Conservation (phyloP, 2,329 filamentous ascomycete species). For the Sporothrix pallida region DNA sequence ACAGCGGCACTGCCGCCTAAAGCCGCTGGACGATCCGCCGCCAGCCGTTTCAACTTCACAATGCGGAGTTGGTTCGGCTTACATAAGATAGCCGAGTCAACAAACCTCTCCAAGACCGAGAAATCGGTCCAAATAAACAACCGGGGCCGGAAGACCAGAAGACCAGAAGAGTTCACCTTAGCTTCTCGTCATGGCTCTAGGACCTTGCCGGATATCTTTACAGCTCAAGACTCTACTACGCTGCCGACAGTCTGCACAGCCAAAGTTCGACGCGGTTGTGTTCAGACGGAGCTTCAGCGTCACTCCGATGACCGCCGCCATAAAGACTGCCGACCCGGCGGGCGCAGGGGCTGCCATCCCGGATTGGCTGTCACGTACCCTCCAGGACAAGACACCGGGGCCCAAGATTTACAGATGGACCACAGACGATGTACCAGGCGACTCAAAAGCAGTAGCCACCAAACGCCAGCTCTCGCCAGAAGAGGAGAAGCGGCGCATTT, state of each 20-base stretch:
- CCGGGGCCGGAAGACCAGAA: no score
- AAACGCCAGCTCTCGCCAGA: background rate
- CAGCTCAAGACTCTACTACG: background rate
- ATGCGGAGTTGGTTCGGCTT: background rate
- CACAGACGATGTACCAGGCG: constrained; percentile 25
- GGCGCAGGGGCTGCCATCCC: constrained; percentile 25
- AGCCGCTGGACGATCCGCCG: background rate
- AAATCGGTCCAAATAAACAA: background rate
- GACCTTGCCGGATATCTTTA: background rate
- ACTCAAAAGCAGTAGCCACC: background rate
- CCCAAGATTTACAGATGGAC: constrained; percentile 36
- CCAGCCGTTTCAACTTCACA: background rate
- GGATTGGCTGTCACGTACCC: constrained; percentile 32
- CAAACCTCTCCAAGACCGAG: no score
- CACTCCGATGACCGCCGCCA: background rate
- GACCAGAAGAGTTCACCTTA: background rate
- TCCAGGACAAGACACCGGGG: constrained; percentile 25
- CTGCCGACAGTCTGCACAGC: background rate
- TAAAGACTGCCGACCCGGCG: background rate
- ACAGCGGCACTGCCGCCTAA: background rate
- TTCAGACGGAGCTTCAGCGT: background rate
- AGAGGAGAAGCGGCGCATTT: constrained; percentile 58
- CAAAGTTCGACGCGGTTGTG: no score
- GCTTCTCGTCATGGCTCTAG: background rate
- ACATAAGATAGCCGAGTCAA: constrained; percentile 1